Evolutionary conservation across 2,329 filamentous ascomycete genomes (phyloP).

Genomic region (Epichloe amarillans): DNA sequence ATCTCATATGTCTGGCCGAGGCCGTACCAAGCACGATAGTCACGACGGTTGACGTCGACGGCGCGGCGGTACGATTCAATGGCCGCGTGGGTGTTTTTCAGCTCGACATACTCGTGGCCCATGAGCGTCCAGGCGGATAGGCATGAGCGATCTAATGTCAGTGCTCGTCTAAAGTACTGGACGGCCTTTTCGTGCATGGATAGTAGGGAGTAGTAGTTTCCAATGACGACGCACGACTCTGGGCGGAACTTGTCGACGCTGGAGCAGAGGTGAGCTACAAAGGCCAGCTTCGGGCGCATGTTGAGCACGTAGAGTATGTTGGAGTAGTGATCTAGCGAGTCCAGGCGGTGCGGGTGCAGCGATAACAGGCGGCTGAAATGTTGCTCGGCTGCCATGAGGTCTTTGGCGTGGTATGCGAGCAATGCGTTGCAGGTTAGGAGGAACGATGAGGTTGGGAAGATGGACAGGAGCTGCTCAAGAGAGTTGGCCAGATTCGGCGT

Average conservation of each 20-base stretch:
- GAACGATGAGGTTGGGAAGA: constrained; percentile 83
- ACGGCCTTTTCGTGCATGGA: constrained; percentile 97
- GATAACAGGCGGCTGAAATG: constrained; percentile 71
- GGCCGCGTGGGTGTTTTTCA: constrained; percentile 96
- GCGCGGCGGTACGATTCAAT: constrained; percentile 94
- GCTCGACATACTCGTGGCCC: constrained; percentile 96
- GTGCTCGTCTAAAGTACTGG: constrained; percentile 87
- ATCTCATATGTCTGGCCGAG: constrained; percentile 95
- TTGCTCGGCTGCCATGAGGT: constrained; percentile 54
- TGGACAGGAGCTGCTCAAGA: constrained; percentile 62
- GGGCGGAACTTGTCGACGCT: constrained; percentile 91
- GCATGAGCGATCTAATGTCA: constrained; percentile 81
- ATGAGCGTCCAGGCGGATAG: constrained; percentile 95
- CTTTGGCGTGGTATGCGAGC: constrained; percentile 80
- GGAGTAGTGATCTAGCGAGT: constrained; percentile 88
- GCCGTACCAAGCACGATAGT: constrained; percentile 97
- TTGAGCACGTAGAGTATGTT: constrained; percentile 95
- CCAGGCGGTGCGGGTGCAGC: constrained; percentile 58
- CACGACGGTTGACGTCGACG: constrained; percentile 88
- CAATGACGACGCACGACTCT: constrained; percentile 91
- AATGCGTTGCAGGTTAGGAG: constrained; percentile 81
- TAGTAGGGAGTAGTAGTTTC: constrained; percentile 91
- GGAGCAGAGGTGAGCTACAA: constrained; percentile 81
- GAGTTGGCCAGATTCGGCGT: constrained; percentile 60
- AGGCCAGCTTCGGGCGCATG: constrained; percentile 75